phyloP scores from a whole-genome alignment of 2,329 filamentous ascomycete genomes.

The Aspergillus sp. region DNA sequence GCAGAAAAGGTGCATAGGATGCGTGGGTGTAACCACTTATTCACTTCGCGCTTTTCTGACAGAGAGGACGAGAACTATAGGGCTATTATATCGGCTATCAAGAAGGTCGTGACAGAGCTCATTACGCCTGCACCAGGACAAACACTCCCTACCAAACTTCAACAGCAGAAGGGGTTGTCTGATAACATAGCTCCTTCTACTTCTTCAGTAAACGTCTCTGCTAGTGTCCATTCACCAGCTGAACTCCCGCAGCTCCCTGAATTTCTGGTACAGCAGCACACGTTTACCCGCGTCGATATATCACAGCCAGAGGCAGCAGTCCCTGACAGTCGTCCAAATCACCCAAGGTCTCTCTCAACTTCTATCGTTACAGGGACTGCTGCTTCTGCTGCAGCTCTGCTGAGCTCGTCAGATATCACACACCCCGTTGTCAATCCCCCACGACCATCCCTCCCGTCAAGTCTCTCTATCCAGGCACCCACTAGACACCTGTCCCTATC shows the following conservation, averaged over 20 bases:
- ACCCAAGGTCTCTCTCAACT: too few relatives aligned
- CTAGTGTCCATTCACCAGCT: too few relatives aligned
- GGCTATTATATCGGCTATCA: not conserved
- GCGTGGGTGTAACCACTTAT: not conserved
- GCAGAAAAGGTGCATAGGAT: not conserved
- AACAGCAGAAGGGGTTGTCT: not conserved
- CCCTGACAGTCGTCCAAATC: too few relatives aligned
- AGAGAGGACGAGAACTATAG: not conserved
- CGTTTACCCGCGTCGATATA: too few relatives aligned
- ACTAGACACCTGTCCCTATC: not conserved
- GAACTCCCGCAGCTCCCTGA: too few relatives aligned
- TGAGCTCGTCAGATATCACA: too few relatives aligned
- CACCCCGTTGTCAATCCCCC: not conserved
- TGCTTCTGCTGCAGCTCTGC: too few relatives aligned
- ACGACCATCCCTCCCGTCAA: not conserved
- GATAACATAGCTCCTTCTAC: not conserved
- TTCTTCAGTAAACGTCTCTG: too few relatives aligned
- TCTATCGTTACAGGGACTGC: too few relatives aligned
- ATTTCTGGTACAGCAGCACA: too few relatives aligned
- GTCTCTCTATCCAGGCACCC: not conserved
- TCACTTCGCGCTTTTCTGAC: not conserved
- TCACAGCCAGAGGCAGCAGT: too few relatives aligned
- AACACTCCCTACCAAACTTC: fast-evolving
- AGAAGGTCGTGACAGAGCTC: not conserved
- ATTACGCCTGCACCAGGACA: too few relatives aligned